Percentiles rank a stretch among this genome's conserved stretches.
These are phyloP conservation scores for Paraleonurus japonicus DNA, from an alignment of 257 asterid genomes.

Conservation along the genomic window DNA sequence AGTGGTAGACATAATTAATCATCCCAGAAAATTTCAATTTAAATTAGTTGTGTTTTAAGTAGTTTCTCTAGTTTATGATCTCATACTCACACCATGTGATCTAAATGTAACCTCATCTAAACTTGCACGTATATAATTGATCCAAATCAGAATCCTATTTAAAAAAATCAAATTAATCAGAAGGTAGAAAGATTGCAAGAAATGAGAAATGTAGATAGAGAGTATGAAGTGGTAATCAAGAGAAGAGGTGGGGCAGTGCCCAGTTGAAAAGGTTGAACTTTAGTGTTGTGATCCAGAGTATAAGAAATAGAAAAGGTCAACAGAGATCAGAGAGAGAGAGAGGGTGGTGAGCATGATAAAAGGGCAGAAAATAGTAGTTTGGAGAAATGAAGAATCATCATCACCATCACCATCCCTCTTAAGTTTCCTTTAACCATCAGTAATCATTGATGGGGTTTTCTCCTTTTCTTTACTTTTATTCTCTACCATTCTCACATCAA, in stretches of 20 bases:
- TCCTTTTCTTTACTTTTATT: not conserved
- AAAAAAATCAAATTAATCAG: not conserved
- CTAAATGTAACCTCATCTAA: not conserved
- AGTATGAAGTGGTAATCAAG: not conserved
- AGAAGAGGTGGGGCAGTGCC: slow-evolving; percentile 23
- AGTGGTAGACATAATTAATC: not conserved
- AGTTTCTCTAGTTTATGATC: not conserved
- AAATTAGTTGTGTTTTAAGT: not conserved
- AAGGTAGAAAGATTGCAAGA: not conserved
- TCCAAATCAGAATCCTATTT: not conserved
- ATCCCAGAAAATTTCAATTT: not conserved
- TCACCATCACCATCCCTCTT: slow-evolving; percentile 35
- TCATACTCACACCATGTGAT: too few species aligned
- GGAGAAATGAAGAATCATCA: slow-evolving; percentile 34
- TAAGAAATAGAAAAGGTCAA: slow-evolving; percentile 2
- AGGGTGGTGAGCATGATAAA: slow-evolving; percentile 36
- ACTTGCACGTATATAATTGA: not conserved
- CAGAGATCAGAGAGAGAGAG: not conserved
- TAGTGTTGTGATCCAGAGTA: slow-evolving; percentile 26
- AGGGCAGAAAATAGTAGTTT: slow-evolving; percentile 21
- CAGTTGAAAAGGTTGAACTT: slow-evolving; percentile 34
- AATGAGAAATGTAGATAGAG: not conserved
- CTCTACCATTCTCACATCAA: slow-evolving; percentile 19
- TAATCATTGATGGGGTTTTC: slow-evolving; percentile 17
- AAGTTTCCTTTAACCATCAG: slow-evolving; percentile 31